A percentile compares a stretch with the other conserved stretches of the same genome.
Conservation (phyloP, 208 protist genomes). For the Trypanosoma conorhini region DNA sequence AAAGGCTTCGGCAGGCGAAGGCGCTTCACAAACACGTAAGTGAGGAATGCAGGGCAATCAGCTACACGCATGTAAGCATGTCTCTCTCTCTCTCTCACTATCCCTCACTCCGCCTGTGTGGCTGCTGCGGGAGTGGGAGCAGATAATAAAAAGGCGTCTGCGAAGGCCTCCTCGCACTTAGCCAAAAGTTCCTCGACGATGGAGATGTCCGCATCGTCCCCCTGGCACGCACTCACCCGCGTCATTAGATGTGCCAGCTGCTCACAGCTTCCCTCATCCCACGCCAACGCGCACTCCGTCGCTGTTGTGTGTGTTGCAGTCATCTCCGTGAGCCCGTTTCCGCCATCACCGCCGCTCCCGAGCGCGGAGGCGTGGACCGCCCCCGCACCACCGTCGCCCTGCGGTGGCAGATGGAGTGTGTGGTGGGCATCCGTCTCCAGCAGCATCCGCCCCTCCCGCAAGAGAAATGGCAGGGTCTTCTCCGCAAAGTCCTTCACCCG, state of each 20-base stretch:
- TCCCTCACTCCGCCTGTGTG: background rate
- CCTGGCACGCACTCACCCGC: background rate
- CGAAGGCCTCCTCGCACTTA: constrained; percentile 20
- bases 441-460: constrained; percentile 42
- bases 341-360: background rate
- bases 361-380: background rate
- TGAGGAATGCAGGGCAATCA: background rate
- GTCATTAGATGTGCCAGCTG: constrained; percentile 14
- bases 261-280: constrained; percentile 6
- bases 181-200: constrained; percentile 1
- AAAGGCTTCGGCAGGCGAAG: background rate
- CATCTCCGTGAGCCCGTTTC: background rate
- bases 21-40: background rate
- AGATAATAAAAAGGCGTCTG: constrained; percentile 1
- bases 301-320: background rate
- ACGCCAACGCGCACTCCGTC: background rate
- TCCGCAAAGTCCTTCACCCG: constrained; percentile 53
- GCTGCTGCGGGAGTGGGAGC: background rate
- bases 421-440: constrained; percentile 66
- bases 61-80: background rate
- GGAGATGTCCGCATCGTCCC: background rate
- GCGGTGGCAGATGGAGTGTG: background rate
- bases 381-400: background rate
- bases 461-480: constrained; percentile 52
- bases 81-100: background rate